Percentiles rank a stretch among this genome's conserved stretches.
phyloP scores from a whole-genome alignment of 2,329 filamentous ascomycete species.

The Mycosphaerella sp. region DNA sequence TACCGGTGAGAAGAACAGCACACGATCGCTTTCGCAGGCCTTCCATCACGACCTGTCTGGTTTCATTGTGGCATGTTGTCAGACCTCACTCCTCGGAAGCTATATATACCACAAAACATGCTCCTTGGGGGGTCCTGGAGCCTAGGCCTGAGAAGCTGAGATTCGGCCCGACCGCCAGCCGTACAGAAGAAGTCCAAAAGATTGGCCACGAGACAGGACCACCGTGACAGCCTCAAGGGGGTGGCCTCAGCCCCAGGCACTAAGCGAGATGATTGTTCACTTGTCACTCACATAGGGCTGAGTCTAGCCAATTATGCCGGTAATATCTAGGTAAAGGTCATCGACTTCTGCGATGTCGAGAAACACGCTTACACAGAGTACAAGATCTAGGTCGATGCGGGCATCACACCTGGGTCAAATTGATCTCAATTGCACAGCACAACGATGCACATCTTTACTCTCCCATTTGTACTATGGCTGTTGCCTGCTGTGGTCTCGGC shows the following conservation, averaged over 20 bases:
- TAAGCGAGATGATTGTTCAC: neutral
- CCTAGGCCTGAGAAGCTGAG: too few relatives aligned
- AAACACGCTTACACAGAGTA: neutral
- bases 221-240: neutral
- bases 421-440: neutral
- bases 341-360: neutral
- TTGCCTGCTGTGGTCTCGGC: neutral
- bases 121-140: too few relatives aligned
- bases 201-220: neutral
- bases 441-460: neutral
- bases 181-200: too few relatives aligned
- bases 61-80: too few relatives aligned
- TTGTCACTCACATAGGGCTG: neutral
- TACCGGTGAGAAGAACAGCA: neutral
- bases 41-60: too few relatives aligned
- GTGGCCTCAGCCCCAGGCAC: neutral
- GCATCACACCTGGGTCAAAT: neutral
- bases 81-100: too few relatives aligned
- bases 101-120: too few relatives aligned
- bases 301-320: neutral
- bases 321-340: neutral
- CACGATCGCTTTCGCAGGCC: too few relatives aligned
- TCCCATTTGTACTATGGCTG: neutral
- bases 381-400: neutral
- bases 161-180: too few relatives aligned